phyloP scores from a whole-genome alignment of 2,329 filamentous ascomycete genomes.

The Fusarium beomiforme region DNA sequence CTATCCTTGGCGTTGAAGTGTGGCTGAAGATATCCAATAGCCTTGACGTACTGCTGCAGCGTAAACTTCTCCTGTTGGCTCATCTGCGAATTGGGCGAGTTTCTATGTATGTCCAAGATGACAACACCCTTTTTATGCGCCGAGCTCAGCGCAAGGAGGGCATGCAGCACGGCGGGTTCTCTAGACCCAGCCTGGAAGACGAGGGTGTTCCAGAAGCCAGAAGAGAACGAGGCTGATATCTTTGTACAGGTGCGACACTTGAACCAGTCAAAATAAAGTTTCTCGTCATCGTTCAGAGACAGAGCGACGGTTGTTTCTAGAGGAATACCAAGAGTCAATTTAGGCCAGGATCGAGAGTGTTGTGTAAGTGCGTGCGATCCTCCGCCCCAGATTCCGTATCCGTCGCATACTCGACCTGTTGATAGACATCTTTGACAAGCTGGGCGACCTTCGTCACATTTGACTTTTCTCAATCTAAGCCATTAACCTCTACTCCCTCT shows the following conservation, averaged over 20 bases:
- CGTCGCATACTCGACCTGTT: conserved; percentile 30
- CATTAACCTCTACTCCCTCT: not conserved
- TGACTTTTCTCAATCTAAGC: conserved; percentile 31
- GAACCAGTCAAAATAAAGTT: conserved; percentile 44
- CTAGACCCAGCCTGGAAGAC: conserved; percentile 49
- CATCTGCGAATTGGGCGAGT: not conserved
- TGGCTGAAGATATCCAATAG: conserved; percentile 50
- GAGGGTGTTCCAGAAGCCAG: conserved; percentile 51
- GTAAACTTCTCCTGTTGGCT: conserved; percentile 33
- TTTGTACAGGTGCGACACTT: conserved; percentile 49
- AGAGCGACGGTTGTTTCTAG: conserved; percentile 2
- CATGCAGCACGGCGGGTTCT: conserved; percentile 54
- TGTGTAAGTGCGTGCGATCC: conserved; percentile 10
- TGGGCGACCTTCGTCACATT: conserved; percentile 31
- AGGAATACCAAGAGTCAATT: not conserved
- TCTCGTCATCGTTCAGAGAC: conserved; percentile 14
- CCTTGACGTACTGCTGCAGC: conserved; percentile 50
- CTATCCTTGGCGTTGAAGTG: conserved; percentile 43
- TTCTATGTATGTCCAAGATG: conserved; percentile 1
- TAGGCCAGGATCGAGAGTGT: not conserved
- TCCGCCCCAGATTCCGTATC: conserved; percentile 37
- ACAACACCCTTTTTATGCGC: conserved; percentile 41
- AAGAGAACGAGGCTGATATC: conserved; percentile 50
- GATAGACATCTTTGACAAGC: conserved; percentile 31
- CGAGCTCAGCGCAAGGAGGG: conserved; percentile 51